Percentiles rank a stretch among this genome's conserved stretches.
These are phyloP conservation scores for Phycomyces blakesleeanus DNA, from an alignment of 192 early-diverging fungal species.

Conservation along the genomic window DNA sequence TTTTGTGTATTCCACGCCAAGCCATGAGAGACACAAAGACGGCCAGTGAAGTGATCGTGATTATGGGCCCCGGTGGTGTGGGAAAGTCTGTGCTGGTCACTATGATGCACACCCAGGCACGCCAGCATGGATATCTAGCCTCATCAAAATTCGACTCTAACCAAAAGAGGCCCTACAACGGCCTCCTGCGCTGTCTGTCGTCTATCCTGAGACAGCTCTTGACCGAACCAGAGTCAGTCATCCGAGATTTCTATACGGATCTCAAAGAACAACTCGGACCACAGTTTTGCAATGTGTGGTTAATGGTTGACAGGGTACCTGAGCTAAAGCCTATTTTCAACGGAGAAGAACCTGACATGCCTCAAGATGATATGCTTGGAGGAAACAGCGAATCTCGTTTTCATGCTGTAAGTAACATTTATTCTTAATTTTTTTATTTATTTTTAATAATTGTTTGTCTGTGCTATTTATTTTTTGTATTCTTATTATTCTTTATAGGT, in stretches of 20 bases:
- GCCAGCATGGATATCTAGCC: slow-evolving; percentile 22
- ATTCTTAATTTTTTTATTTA: background rate
- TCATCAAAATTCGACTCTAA: slow-evolving; percentile 24
- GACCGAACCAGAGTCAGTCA: slow-evolving; percentile 18
- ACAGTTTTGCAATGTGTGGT: slow-evolving; percentile 21
- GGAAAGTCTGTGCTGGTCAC: slow-evolving; percentile 22
- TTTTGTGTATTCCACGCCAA: background rate
- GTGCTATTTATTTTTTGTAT: background rate
- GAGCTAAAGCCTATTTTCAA: slow-evolving; percentile 23
- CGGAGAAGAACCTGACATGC: background rate
- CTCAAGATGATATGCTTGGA: background rate
- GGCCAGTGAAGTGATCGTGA: slow-evolving; percentile 5
- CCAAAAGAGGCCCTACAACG: slow-evolving; percentile 25
- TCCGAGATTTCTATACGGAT: slow-evolving; percentile 19
- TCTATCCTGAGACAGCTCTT: slow-evolving; percentile 19
- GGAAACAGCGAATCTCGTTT: slow-evolving; percentile 17
- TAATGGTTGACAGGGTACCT: slow-evolving; percentile 24
- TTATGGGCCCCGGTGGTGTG: slow-evolving; percentile 23
- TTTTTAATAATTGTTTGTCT: background rate
- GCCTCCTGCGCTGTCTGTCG: slow-evolving; percentile 19
- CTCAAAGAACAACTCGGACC: slow-evolving; percentile 21
- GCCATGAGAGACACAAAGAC: background rate
- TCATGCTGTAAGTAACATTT: slow-evolving; percentile 19
- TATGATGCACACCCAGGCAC: slow-evolving; percentile 17
- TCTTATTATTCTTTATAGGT: slow-evolving; percentile 19